Evolutionary conservation across 192 early-diverging fungal genomes (phyloP), one percentile per base, ranked within the genome.

Genomic region (Umbelopsis vinacea): DNA sequence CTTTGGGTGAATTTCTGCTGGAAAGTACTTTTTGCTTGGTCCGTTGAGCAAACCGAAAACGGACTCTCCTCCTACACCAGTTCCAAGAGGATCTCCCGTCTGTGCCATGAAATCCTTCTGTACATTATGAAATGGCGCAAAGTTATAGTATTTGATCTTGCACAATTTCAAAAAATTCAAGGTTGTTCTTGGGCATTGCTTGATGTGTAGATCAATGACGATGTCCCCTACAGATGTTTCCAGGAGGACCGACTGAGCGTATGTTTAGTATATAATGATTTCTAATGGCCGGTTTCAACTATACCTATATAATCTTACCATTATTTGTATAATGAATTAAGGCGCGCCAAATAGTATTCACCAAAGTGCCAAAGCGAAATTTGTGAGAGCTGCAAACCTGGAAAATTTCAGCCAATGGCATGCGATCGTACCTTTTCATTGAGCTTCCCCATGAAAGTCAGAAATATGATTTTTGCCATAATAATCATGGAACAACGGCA

Each of bases 181-280:
- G 35, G 83, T 83, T 1, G 92, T 88, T 21, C 73, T 68, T 7
- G 92, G 92, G n/a, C 91, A 91, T 66, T 87, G 81, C 54, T 91
- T 83, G 11, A 86, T 86, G 63, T 90, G 80, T n/a, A 96, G 83
- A 79, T 96, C 95, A 37, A 96, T 92, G 67, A 95, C 93, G 47
- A 96, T 86, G 71, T 95, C 94, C 37, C 95, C 95, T 22, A 94
- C 75, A 1, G 95, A 95, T 1, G 97, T 99, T 79, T 99, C 94
- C 3, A 97, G 43, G 11, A 95, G 81, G 19, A 96, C 95, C 46
- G 79, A 81, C 79, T 81, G 67, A 29, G 6, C 52, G 19, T 52
- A 46, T 50, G 15, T 6, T 50, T 50, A 50, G 48, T 6, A 0
- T 50, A 50, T 19, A 17, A 0, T 50, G 48, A 17, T 50, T 50